phyloP scores from a whole-genome alignment of 2,329 filamentous ascomycete genomes.

The Ceratocystis diversiconidia region DNA sequence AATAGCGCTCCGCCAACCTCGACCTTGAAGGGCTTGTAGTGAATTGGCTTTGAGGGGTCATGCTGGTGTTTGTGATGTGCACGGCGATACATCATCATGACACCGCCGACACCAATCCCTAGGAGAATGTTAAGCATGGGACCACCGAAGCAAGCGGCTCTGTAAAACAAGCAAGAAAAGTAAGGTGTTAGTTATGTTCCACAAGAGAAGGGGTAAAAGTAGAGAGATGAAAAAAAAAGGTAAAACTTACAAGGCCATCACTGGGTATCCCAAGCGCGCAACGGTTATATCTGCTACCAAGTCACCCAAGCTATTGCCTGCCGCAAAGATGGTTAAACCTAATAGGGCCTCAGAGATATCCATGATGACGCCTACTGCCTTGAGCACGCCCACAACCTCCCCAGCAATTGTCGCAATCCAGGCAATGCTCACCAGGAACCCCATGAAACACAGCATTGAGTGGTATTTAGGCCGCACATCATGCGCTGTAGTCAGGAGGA shows the following conservation, averaged over 20 bases:
- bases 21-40: slow-evolving; percentile 67
- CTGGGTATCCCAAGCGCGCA: slow-evolving; percentile 80
- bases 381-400: slow-evolving; percentile 88
- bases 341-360: slow-evolving; percentile 91
- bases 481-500: slow-evolving; percentile 56
- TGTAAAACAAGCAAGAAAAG: slow-evolving; percentile 22
- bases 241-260: slow-evolving; percentile 64
- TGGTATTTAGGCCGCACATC: slow-evolving; percentile 57
- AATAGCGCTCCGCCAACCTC: slow-evolving; percentile 73
- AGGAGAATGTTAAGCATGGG: slow-evolving; percentile 96
- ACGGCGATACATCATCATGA: slow-evolving; percentile 68
- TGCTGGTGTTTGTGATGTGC: slow-evolving; percentile 55
- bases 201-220: not conserved
- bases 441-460: slow-evolving; percentile 68
- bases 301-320: slow-evolving; percentile 89
- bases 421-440: slow-evolving; percentile 79
- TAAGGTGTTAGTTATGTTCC: not conserved
- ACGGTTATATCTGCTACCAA: slow-evolving; percentile 91
- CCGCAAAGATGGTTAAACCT: slow-evolving; percentile 87
- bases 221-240: not conserved
- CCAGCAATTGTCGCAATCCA: slow-evolving; percentile 96
- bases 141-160: slow-evolving; percentile 89
- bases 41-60: slow-evolving; percentile 42
- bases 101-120: slow-evolving; percentile 80
- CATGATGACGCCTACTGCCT: slow-evolving; percentile 80